Conservation (phyloP, 2,329 filamentous ascomycete genomes). For the Lomentospora prolificans region DNA sequence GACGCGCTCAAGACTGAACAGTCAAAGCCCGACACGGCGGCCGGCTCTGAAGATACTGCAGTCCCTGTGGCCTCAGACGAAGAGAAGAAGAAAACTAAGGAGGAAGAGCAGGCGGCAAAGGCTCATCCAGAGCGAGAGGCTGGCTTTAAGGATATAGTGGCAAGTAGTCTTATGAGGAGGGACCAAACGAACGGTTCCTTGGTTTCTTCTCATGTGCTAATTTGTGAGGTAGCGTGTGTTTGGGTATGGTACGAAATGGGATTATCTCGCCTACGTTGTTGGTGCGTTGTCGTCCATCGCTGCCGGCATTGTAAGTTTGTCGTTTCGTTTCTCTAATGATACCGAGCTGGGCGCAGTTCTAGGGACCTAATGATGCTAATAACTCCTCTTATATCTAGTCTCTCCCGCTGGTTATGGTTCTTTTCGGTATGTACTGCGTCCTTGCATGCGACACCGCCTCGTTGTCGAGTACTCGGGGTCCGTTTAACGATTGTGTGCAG, state of each 20-base stretch:
- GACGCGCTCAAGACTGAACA: neutral
- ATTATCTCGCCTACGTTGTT: slow-evolving; percentile 35
- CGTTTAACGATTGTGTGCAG: too few relatives aligned
- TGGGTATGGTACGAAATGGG: slow-evolving; percentile 42
- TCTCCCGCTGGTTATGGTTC: slow-evolving; percentile 48
- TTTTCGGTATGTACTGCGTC: slow-evolving; percentile 34
- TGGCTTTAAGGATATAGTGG: slow-evolving; percentile 29
- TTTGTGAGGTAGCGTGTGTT: slow-evolving; percentile 33
- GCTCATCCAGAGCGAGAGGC: slow-evolving; percentile 31
- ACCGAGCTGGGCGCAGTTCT: neutral
- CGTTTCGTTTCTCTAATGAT: neutral
- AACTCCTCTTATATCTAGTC: slow-evolving; percentile 20
- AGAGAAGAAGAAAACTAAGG: neutral
- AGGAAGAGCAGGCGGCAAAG: neutral
- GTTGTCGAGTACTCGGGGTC: too few relatives aligned
- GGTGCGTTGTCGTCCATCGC: slow-evolving; percentile 39
- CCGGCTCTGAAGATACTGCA: slow-evolving; percentile 1
- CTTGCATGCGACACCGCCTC: neutral
- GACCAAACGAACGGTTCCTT: too few relatives aligned
- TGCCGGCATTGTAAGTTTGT: slow-evolving; percentile 27
- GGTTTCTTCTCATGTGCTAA: neutral
- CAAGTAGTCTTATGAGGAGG: too few relatives aligned
- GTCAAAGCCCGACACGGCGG: neutral
- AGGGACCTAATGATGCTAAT: neutral
- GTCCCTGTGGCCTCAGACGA: slow-evolving; percentile 1